Base-by-base conservation (phyloP, 2,329 filamentous ascomycete genomes). In the Onygenales sp. region DNA sequence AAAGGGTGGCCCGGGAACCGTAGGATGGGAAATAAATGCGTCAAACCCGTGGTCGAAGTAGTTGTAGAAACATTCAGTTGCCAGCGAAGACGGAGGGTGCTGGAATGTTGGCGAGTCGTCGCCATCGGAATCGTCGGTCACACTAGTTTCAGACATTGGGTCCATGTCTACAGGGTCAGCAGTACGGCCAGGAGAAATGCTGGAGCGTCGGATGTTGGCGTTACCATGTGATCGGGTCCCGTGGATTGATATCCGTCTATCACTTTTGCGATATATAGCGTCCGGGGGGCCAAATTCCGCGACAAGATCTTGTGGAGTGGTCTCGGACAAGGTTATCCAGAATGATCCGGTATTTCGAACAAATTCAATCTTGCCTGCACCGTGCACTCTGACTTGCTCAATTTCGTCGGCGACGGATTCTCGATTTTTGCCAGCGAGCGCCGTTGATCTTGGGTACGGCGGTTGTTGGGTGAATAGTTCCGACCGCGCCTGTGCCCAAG, bases 21-120 rank as follows among this genome's bases (percentile, higher is more conserved):
- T 82, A 0, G 88, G 86, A 33, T 84, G 83, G 0, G 92, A 95
- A n/a, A 98, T 81, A 5, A 97, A 78, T 8, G 96, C 81, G 68
- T 98, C 93, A 64, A 98, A 94, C 1, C 93, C 93, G 57, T 95
- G 85, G 59, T 92, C 86, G 66, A 96, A 98, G 68, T 98, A 98
- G 68, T 97, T 97, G 72, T 93, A 96, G 67, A 97, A 98, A 59
- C 85, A 90, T 62, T 80, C 77, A 7, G 71, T 66, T 2, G 71
- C 66, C n/a, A 72, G 58, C 6, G 66, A 67, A 5, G 69, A 66
- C 39, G 75, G 71, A 66, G 94, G 89, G 3, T 83, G 80, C 1
- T 83, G 81, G 3, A 70, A 83, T 60, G 66, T 77, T 73, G 58
- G 75, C 33, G 70, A 69, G 50, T 66, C 59, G 33, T 87, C 86